These are phyloP conservation scores for Colletotrichum coccodes DNA, from an alignment of 2,329 filamentous ascomycete species.

Conservation along the genomic window DNA sequence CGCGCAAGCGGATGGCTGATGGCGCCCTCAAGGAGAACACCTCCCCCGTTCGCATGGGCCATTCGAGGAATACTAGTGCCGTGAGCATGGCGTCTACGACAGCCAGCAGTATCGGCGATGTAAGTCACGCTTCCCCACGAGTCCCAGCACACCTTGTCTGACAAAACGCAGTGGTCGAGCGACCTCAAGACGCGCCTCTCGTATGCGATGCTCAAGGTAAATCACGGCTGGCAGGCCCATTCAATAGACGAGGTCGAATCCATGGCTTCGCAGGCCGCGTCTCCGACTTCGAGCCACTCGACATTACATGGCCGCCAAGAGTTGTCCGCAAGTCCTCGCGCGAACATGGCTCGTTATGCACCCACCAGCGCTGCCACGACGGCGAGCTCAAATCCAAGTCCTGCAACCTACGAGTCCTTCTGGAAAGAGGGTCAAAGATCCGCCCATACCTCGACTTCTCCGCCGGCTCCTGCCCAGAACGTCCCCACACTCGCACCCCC, in stretches of 20 bases:
- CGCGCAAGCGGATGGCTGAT: conserved; percentile 81
- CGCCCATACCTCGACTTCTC: conserved; percentile 43
- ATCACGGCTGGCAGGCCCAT: conserved; percentile 86
- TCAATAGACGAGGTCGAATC: conserved; percentile 82
- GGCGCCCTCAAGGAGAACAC: conserved; percentile 73
- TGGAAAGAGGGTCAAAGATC: conserved; percentile 49
- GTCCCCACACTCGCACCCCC: conserved; percentile 60
- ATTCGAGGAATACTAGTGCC: conserved; percentile 78
- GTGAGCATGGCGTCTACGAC: conserved; percentile 70
- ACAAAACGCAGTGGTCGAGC: conserved; percentile 70
- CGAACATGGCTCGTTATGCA: conserved; percentile 15
- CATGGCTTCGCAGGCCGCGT: conserved; percentile 74
- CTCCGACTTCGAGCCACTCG: conserved; percentile 69
- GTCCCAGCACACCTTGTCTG: conserved; percentile 18
- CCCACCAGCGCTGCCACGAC: conserved; percentile 31
- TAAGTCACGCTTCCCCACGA: conserved; percentile 50
- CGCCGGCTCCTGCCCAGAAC: conserved; percentile 46
- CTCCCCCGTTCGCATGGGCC: conserved; percentile 63
- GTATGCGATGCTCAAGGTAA: conserved; percentile 94
- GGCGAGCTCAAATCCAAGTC: conserved; percentile 39
- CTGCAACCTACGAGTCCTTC: conserved; percentile 51
- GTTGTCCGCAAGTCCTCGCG: conserved; percentile 64
- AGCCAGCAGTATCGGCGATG: conserved; percentile 81
- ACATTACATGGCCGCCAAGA: conserved; percentile 62
- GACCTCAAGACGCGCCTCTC: conserved; percentile 86